Evolutionary conservation across 106 monocot genomes (phyloP).

Genomic region (Dioscorea zingiberensis): DNA sequence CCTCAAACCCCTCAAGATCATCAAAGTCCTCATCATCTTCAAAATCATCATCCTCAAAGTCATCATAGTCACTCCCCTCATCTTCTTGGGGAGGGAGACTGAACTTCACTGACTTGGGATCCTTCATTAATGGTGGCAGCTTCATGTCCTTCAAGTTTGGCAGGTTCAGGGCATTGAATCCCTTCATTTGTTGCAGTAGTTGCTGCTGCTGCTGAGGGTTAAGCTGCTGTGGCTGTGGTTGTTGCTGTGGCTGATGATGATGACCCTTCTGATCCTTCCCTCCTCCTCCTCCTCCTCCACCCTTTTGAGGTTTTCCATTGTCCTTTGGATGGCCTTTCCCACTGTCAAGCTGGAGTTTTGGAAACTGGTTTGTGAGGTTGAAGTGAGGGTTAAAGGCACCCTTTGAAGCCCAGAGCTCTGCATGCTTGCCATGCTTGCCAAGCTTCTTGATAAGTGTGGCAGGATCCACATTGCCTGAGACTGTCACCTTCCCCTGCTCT

Average conservation of each 20-base stretch:
- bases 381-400: background rate
- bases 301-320: slow-evolving; percentile 12
- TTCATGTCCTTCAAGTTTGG: slow-evolving; percentile 18
- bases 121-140: slow-evolving; percentile 10
- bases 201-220: slow-evolving; percentile 12
- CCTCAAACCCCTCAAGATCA: slow-evolving; percentile 25
- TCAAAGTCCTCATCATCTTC: slow-evolving; percentile 14
- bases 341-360: slow-evolving; percentile 28
- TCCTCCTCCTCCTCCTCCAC: background rate
- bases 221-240: slow-evolving; percentile 8
- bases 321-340: slow-evolving; percentile 16
- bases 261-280: slow-evolving; percentile 4
- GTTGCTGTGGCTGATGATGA: slow-evolving; percentile 2
- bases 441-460: slow-evolving; percentile 36
- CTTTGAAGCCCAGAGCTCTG: slow-evolving; percentile 34
- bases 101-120: slow-evolving; percentile 40
- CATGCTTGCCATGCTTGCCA: slow-evolving; percentile 43
- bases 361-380: slow-evolving; percentile 24
- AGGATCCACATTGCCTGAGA: slow-evolving; percentile 41
- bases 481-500: slow-evolving; percentile 38
- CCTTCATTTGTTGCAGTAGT: slow-evolving; percentile 13
- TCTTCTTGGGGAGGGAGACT: slow-evolving; percentile 21
- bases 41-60: slow-evolving; percentile 21
- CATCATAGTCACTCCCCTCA: slow-evolving; percentile 19
- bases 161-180: slow-evolving; percentile 30